Evolutionary conservation across 2,329 filamentous ascomycete species (phyloP), one percentile per base, ranked within the genome.

Genomic region (Aureobasidium subglaciale): DNA sequence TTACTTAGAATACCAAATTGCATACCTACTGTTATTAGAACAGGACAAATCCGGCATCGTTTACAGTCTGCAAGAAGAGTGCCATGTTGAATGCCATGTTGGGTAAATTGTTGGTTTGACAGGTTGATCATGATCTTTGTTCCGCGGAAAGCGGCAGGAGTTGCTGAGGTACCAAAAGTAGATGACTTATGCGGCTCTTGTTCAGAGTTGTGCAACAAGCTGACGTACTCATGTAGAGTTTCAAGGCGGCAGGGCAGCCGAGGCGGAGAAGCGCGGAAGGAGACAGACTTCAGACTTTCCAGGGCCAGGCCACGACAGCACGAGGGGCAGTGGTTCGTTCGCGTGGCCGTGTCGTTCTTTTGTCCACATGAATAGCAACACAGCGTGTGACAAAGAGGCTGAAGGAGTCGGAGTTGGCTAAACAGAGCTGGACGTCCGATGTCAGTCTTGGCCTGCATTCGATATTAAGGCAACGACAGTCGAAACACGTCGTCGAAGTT

Each of bases 291-390:
- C 32, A n/a, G n/a, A n/a, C n/a, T n/a, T n/a, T n/a, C n/a, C n/a
- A 48, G 45, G 45, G 48, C 22, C 46, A 35, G 45, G 45, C 46
- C 46, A 50, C 46, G 46, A 50, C 48, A 52, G 48, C 35, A 41
- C 35, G 48, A 52, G 48, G 48, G 35, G 48, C 46, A 50, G 34
- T 37, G 27, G 45, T 34, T 32, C 2, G 8, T 42, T 40, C 46
- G 32, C 22, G 34, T 38, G 46, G 32, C 46, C 38, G 32, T 37
- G 32, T 4, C 11, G 2, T 22, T 24, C 9, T 2, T 10, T 18
- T 35, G 30, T 35, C 24, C 10, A 37, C 25, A 27, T 50, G 32
- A 38, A 50, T 38, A 50, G 46, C 22, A 38, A 35, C 43, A 48
- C 30, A n/a, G 13, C n/a, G 20, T 25, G 16, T 20, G 35, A 34